Evolutionary conservation across 768 basidiomycete genomes (phyloP).

Genomic region (Bullera alba): DNA sequence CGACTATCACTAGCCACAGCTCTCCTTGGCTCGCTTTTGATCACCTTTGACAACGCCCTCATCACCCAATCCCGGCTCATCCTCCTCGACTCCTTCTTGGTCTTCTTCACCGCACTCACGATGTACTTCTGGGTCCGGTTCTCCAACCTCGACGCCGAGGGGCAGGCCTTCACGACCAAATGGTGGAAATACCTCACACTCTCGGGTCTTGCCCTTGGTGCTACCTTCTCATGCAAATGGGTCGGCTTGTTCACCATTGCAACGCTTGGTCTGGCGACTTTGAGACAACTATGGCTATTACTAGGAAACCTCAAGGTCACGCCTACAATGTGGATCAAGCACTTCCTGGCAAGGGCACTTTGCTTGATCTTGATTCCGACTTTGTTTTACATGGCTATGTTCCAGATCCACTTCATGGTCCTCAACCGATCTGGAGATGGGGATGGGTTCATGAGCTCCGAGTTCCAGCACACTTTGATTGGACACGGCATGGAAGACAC

Average conservation of each 20-base stretch:
- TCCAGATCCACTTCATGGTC: constrained; percentile 86
- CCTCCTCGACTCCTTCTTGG: constrained; percentile 92
- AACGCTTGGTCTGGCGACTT: constrained; percentile 75
- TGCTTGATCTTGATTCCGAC: constrained; percentile 81
- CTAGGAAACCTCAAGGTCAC: constrained; percentile 78
- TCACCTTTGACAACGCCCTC: constrained; percentile 95
- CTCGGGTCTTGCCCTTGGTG: constrained; percentile 82
- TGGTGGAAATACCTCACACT: constrained; percentile 94
- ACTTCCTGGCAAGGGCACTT: constrained; percentile 81
- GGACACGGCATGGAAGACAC: constrained; percentile 90
- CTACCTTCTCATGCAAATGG: constrained; percentile 93
- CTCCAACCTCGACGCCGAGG: constrained; percentile 71
- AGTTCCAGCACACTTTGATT: constrained; percentile 90
- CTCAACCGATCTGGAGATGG: constrained; percentile 88
- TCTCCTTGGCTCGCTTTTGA: constrained; percentile 77
- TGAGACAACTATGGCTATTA: constrained; percentile 79
- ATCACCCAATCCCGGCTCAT: constrained; percentile 94
- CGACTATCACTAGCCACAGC: constrained; percentile 89
- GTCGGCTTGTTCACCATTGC: constrained; percentile 97
- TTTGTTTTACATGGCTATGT: constrained; percentile 92
- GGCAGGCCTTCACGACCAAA: constrained; percentile 58
- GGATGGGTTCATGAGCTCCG: constrained; percentile 98
- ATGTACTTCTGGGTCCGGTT: constrained; percentile 82
- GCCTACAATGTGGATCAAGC: constrained; percentile 66
- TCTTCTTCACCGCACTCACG: constrained; percentile 94